Evolutionary conservation across 352 stramenopile species (phyloP).

Genomic region (Globisporangium abappressorium): DNA sequence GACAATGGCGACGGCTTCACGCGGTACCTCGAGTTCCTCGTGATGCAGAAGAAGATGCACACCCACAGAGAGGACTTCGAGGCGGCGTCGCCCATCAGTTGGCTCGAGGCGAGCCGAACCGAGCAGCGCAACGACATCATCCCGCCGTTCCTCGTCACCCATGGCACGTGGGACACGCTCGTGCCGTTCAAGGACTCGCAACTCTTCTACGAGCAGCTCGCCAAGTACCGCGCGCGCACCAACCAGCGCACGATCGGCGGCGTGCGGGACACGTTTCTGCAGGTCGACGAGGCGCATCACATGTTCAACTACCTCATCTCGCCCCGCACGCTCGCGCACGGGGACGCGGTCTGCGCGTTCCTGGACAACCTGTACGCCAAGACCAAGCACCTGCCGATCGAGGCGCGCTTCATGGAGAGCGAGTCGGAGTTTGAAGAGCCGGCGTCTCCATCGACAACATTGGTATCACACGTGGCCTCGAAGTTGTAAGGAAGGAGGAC

Average conservation of each 20-base stretch:
- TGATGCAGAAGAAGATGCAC: constrained; percentile 66
- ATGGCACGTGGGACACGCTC: constrained; percentile 67
- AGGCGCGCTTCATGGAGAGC: neutral
- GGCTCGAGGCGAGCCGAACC: constrained; percentile 39
- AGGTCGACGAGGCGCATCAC: constrained; percentile 59
- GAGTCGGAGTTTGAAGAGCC: neutral
- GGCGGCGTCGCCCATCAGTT: constrained; percentile 53
- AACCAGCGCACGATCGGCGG: constrained; percentile 12
- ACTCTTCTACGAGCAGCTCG: constrained; percentile 56
- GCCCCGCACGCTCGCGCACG: constrained; percentile 60
- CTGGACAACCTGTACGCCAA: constrained; percentile 52
- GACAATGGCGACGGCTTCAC: constrained; percentile 60
- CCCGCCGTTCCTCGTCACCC: constrained; percentile 74
- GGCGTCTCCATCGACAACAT: neutral
- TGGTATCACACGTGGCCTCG: neutral
- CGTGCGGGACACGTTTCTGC: constrained; percentile 62
- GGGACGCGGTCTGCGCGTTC: constrained; percentile 65
- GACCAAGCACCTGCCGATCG: constrained; percentile 28
- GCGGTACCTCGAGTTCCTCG: constrained; percentile 60
- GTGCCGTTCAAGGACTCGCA: constrained; percentile 69
- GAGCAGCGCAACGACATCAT: constrained; percentile 29
- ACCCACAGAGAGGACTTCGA: constrained; percentile 46
- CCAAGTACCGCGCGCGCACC: constrained; percentile 15
- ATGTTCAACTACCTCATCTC: constrained; percentile 78
- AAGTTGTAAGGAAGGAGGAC: constrained; percentile 7